Evolutionary conservation across 2,329 filamentous ascomycete species (phyloP), one percentile per base, ranked within the genome.

Genomic region (Penicillium sp.): DNA sequence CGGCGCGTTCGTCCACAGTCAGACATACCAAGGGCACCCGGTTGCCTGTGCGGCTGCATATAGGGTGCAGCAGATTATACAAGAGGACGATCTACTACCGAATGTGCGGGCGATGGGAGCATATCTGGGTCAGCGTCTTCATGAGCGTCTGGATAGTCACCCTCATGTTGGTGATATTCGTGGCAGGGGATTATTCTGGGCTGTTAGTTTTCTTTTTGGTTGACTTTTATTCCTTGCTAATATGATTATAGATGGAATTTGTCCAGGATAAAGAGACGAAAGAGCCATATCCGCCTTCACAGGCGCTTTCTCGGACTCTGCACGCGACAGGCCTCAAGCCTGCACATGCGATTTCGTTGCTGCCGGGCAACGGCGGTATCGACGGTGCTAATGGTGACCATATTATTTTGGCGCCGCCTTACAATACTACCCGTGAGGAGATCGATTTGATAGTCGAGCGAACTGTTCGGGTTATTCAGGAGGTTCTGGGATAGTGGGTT

Each of bases 11-110:
- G 71, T 71, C 27, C 82, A 84, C 61, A 82, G 81, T 0, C 81
- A 85, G 48, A 85, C 82, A 1, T 85, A 83, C 55, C 81, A 84
- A 63, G 79, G 78, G 6, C 79, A 81, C 57, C 77, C 82, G 0
- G 63, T 82, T 4, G 77, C 76, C 5, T 83, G 81, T 60, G 77
- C 78, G 6, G 79, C 76, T 3, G 82, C 77, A 1, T 68, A 79
- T 5, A 78, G 77, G 31, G 80, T 83, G 9, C 79, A 83, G 58
- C 69, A 70, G 35, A 80, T 83, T 52, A 74, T 85, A n/a, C 61
- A 70, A 13, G 72, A 82, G 9, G 77, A 82, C 3, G 70, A 76
- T 3, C 67, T 84, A 3, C 64, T 85, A 1, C 68, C 72, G 21
- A 83, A 72, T 48, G 68, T 72, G 16, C 62, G 63, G 4, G 58